phyloP scores from a whole-genome alignment of 306 rosid species.

The Gynostemma pentaphyllum region DNA sequence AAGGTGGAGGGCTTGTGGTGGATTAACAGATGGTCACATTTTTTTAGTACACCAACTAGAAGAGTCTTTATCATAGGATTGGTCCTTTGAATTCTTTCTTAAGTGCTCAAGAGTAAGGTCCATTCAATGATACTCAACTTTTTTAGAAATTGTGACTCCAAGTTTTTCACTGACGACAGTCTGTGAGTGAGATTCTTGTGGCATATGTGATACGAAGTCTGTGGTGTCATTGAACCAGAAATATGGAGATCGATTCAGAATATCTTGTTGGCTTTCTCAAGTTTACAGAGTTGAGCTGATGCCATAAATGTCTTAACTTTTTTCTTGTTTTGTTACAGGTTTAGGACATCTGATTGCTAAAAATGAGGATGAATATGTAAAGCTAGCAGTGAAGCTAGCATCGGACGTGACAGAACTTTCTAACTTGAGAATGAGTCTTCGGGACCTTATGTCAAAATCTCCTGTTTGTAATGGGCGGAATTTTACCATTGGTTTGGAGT shows the following conservation, averaged over 20 bases:
- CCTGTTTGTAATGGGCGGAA: conserved; percentile 79
- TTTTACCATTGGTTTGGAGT: conserved; percentile 55
- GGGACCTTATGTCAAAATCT: conserved; percentile 71
- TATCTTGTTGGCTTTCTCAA: neutral
- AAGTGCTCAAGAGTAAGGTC: too few relatives aligned
- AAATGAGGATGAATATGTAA: conserved; percentile 79
- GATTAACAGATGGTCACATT: too few relatives aligned
- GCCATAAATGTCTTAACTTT: neutral
- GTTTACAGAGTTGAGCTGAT: neutral
- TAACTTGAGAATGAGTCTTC: conserved; percentile 66
- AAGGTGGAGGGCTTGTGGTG: too few relatives aligned
- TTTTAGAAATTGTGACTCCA: too few relatives aligned
- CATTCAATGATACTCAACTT: too few relatives aligned
- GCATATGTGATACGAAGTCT: too few relatives aligned
- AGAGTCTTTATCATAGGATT: too few relatives aligned
- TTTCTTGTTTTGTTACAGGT: conserved; percentile 32
- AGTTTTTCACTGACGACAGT: too few relatives aligned
- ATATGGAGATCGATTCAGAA: neutral
- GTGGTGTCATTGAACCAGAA: neutral
- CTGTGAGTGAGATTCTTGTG: too few relatives aligned
- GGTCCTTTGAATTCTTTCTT: too few relatives aligned
- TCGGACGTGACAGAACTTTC: conserved; percentile 69
- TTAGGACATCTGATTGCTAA: conserved; percentile 56
- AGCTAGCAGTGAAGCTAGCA: conserved; percentile 73
- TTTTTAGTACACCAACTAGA: too few relatives aligned